phyloP scores from a whole-genome alignment of 345 rosid genomes.

The Erysimum cheiranthoides region DNA sequence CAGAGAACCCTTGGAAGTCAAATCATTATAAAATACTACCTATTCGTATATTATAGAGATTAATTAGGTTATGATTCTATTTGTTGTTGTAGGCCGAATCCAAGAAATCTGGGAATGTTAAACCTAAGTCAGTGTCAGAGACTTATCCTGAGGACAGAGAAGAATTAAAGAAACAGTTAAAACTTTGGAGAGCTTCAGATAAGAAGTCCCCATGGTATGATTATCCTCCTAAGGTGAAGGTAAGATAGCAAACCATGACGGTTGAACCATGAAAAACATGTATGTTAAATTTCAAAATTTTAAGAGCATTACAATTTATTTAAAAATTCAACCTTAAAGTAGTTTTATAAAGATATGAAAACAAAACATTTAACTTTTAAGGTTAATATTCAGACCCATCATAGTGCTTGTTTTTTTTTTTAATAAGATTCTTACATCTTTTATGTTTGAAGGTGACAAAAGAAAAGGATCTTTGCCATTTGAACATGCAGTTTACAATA shows the following conservation, averaged over 20 bases:
- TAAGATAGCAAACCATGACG: conserved; percentile 30
- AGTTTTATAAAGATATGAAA: no score
- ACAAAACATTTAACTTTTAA: no score
- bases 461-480: conserved; percentile 67
- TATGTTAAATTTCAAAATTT: no score
- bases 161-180: conserved; percentile 56
- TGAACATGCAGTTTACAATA: conserved; percentile 34
- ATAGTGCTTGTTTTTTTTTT: not conserved
- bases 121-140: conserved; percentile 2
- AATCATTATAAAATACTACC: not conserved
- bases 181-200: conserved; percentile 62
- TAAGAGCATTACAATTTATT: no score
- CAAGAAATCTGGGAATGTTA: conserved; percentile 1
- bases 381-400: not conserved
- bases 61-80: not conserved
- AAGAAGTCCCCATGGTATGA: conserved; percentile 59
- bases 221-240: conserved; percentile 63
- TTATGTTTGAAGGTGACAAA: conserved; percentile 27
- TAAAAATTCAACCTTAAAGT: no score
- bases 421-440: not conserved
- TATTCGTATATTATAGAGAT: no score
- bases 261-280: not conserved
- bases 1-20: not conserved
- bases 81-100: not conserved
- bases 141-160: conserved; percentile 23